A percentile compares a stretch with the other conserved stretches of the same genome.
Evolutionary conservation across 2,329 filamentous ascomycete species (phyloP).

Genomic region (Stachybotrys chartarum): DNA sequence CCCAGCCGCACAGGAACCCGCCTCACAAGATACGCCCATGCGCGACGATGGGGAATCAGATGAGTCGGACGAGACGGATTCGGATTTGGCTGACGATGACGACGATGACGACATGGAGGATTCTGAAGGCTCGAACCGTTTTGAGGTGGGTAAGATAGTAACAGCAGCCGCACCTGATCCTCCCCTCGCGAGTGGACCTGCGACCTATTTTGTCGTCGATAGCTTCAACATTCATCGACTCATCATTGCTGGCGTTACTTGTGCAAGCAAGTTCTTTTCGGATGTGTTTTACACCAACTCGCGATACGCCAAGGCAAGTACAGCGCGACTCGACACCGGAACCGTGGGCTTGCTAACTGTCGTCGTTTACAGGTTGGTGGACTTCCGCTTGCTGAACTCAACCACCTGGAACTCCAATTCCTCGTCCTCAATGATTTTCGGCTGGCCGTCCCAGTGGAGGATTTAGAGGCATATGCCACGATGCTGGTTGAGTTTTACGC

Average conservation of each 20-base stretch:
- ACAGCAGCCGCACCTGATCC: slow-evolving; percentile 14
- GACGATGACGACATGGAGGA: slow-evolving; percentile 24
- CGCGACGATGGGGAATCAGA: slow-evolving; percentile 12
- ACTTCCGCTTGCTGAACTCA: slow-evolving; percentile 83
- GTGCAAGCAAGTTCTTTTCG: slow-evolving; percentile 98
- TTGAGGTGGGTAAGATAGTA: slow-evolving; percentile 5
- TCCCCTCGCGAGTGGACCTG: slow-evolving; percentile 18
- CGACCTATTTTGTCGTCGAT: slow-evolving; percentile 81
- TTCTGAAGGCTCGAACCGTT: slow-evolving; percentile 13
- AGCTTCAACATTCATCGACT: slow-evolving; percentile 98
- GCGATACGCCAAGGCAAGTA: slow-evolving; percentile 88
- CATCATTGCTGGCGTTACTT: slow-evolving; percentile 94
- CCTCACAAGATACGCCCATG: slow-evolving; percentile 20
- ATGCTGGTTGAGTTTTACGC: slow-evolving; percentile 99
- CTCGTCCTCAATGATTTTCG: slow-evolving; percentile 93
- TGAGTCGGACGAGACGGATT: slow-evolving; percentile 38
- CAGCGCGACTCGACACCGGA: neutral
- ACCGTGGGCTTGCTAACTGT: slow-evolving; percentile 6
- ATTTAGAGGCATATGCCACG: slow-evolving; percentile 93
- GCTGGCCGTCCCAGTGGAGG: slow-evolving; percentile 85
- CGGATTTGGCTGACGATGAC: slow-evolving; percentile 43
- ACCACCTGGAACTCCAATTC: slow-evolving; percentile 94
- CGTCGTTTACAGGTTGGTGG: slow-evolving; percentile 70
- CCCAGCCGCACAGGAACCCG: neutral
- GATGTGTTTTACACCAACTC: slow-evolving; percentile 99